Evolutionary conservation across 2,329 filamentous ascomycete species (phyloP), one percentile per base, ranked within the genome.

Genomic region (Sclerotinia borealis): DNA sequence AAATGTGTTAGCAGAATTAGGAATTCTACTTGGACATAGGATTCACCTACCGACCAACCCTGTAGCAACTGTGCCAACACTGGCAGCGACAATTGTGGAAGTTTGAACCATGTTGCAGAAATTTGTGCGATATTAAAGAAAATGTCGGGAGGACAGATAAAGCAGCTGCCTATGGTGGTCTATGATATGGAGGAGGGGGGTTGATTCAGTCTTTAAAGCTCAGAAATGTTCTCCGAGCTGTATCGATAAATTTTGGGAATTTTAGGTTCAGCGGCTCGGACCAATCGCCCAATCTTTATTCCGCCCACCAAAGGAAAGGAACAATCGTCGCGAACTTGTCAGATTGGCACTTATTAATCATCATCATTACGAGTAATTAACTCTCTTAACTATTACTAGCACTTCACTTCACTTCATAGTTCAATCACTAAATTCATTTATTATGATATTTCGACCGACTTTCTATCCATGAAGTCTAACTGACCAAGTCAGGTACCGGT

Each of bases 1-100:
- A 37, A 63, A 65, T 43, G 65, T 51, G 65, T 72, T 67, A 74
- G 66, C 52, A 65, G 37, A 49, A 11, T 58, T 31, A 27, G 8
- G 49, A 25, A 11, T 39, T 34, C 31, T n/a, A 27, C 13, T 31
- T 11, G 25, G 43, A 41, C 17, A 34, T 62, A n/a, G 39, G 55
- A 27, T 34, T 58, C 11, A 47, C 50, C 15, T 81, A 88, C 85
- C 85, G 70, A 86, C 72, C 61, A 86, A 67, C 68, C 83, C 84
- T 59, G 84, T 84, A 63, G 84, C 84, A 68, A 83, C 76, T 56
- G 83, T 85, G 72, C 84, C 84, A 73, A 85, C 81, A 63, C 83
- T 83, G 75, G 84, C 83, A 74, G 84, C 85, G 75, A 84, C 81
- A 74, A 86, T 73, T 68, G 80, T 84, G 67, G 78, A 79, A 66